Conservation (phyloP, 164 flowering plant genomes). For the Buxus sempervirens region DNA sequence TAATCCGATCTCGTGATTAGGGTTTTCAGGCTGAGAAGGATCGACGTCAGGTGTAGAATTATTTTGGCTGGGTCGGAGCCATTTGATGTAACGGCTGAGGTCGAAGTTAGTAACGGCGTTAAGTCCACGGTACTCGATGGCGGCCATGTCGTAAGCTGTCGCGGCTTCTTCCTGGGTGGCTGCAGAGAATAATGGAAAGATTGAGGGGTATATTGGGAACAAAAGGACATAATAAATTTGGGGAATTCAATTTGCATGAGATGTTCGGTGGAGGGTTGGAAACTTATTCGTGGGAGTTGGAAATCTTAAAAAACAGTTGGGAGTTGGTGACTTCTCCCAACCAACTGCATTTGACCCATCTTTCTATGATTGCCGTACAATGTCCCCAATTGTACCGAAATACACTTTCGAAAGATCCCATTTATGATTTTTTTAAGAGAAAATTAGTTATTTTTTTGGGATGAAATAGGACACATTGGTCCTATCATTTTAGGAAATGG, state of each 20-base stretch:
- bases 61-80: slow-evolving; percentile 4
- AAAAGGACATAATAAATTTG: background rate
- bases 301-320: background rate
- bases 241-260: slow-evolving; percentile 14
- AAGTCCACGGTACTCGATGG: slow-evolving; percentile 36
- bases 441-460: no score
- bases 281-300: slow-evolving; percentile 1
- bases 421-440: no score
- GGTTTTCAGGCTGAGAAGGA: slow-evolving; percentile 12
- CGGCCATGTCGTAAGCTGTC: slow-evolving; percentile 57
- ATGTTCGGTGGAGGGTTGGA: slow-evolving; percentile 21
- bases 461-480: no score
- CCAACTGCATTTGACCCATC: slow-evolving; percentile 5
- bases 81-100: slow-evolving; percentile 38
- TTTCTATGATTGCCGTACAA: no score
- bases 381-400: no score
- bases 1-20: slow-evolving; percentile 21
- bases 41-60: background rate
- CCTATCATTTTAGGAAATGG: no score
- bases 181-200: slow-evolving; percentile 21
- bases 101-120: slow-evolving; percentile 31
- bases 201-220: slow-evolving; percentile 6
- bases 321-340: background rate
- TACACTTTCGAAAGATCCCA: no score
- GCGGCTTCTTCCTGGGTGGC: slow-evolving; percentile 74